phyloP scores from a whole-genome alignment of 2,329 filamentous ascomycete species.

The Diaporthe caulivora region DNA sequence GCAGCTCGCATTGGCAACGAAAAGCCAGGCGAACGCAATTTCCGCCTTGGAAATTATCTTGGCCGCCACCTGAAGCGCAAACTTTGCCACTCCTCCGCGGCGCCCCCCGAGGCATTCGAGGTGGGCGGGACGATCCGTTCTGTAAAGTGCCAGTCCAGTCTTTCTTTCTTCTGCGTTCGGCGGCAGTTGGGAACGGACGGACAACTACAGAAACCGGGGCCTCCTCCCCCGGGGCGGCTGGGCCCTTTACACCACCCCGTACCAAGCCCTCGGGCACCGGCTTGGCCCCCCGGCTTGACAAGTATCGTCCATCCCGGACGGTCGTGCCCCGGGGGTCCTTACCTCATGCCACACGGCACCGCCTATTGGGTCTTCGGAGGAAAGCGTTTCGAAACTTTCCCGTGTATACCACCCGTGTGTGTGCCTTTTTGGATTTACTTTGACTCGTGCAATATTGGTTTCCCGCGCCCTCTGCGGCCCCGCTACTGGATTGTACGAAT shows the following conservation, averaged over 20 bases:
- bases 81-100: neutral
- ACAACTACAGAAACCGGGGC: neutral
- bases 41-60: neutral
- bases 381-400: neutral
- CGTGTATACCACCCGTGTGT: neutral
- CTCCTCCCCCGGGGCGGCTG: conserved; percentile 6
- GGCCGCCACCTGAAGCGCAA: neutral
- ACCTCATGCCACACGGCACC: neutral
- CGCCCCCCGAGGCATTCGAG: neutral
- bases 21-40: neutral
- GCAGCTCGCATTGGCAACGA: neutral
- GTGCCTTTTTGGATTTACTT: neutral
- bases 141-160: neutral
- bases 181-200: neutral
- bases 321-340: neutral
- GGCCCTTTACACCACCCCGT: neutral
- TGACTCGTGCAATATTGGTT: neutral
- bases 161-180: neutral
- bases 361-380: neutral
- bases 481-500: neutral
- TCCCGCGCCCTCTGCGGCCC: neutral
- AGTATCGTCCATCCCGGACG: neutral
- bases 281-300: conserved; percentile 4
- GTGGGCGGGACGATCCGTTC: conserved; percentile 21
- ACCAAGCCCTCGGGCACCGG: conserved; percentile 4